These are phyloP conservation scores for Cicer chorassanicum DNA, from an alignment of 306 rosid genomes.

Conservation along the genomic window DNA sequence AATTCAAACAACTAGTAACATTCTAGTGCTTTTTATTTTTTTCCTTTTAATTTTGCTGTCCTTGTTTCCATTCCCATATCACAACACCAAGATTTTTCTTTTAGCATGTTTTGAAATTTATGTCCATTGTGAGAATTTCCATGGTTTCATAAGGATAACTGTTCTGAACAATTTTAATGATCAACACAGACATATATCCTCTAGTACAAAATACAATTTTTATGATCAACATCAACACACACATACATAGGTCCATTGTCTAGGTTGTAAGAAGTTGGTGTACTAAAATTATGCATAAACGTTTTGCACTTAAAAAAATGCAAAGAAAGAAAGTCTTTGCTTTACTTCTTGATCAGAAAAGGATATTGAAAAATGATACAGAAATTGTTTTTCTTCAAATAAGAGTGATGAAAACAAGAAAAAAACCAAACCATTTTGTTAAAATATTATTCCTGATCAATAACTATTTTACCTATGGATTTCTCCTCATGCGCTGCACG, in stretches of 20 bases:
- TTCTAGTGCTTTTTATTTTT: background rate
- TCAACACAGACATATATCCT: conserved; percentile 20
- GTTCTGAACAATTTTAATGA: background rate
- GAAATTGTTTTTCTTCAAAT: conserved; percentile 21
- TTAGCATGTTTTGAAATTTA: conserved; percentile 3
- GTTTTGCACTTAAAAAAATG: conserved; percentile 26
- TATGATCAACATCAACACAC: conserved; percentile 13
- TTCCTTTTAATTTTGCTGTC: background rate
- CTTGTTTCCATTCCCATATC: conserved; percentile 33
- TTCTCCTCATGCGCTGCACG: too few species aligned
- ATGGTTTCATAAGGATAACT: conserved; percentile 15
- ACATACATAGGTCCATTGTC: conserved; percentile 25
- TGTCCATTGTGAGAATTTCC: conserved; percentile 3
- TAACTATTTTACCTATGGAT: too few species aligned
- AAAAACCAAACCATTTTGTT: too few species aligned
- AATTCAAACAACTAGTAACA: background rate
- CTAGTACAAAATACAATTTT: conserved; percentile 31
- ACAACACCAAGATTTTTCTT: conserved; percentile 21
- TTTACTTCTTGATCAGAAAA: conserved; percentile 35
- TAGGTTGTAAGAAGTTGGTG: conserved; percentile 12
- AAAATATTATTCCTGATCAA: too few species aligned
- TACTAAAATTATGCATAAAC: conserved; percentile 38
- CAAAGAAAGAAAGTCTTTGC: conserved; percentile 40
- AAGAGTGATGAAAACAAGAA: too few species aligned
- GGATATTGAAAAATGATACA: conserved; percentile 33